Evolutionary conservation across 2,329 filamentous ascomycete species (phyloP).

Genomic region (Colletotrichum lupini): DNA sequence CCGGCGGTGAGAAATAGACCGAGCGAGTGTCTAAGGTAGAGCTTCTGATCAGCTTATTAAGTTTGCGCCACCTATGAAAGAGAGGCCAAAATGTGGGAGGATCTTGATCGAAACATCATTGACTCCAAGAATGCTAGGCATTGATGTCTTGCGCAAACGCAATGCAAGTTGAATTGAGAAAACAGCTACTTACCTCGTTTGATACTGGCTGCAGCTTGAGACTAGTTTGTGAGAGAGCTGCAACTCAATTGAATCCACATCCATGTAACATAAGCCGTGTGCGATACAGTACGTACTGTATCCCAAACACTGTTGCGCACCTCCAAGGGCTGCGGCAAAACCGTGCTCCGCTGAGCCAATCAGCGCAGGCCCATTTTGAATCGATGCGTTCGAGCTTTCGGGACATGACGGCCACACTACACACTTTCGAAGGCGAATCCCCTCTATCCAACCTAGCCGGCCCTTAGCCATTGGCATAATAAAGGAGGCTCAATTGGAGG

Average conservation of each 20-base stretch:
- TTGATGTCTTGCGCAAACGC: background rate
- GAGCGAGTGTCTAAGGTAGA: background rate
- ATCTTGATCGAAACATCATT: background rate
- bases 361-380: constrained; percentile 18
- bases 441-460: constrained; percentile 34
- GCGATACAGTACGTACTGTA: constrained; percentile 18
- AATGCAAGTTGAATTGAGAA: background rate
- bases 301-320: too few species aligned
- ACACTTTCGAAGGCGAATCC: constrained; percentile 35
- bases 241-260: background rate
- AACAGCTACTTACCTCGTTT: constrained; percentile 7
- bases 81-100: background rate
- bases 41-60: constrained; percentile 13
- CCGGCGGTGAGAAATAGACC: background rate
- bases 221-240: background rate
- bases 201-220: background rate
- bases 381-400: constrained; percentile 33
- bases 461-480: constrained; percentile 35
- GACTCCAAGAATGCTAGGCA: background rate
- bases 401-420: constrained; percentile 36
- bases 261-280: constrained; percentile 6
- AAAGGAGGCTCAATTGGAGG: constrained; percentile 38
- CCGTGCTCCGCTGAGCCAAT: constrained; percentile 30
- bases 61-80: background rate
- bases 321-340: constrained; percentile 14